These are phyloP conservation scores for Lactarius sanguifluus DNA, from an alignment of 768 basidiomycete genomes.

Conservation along the genomic window DNA sequence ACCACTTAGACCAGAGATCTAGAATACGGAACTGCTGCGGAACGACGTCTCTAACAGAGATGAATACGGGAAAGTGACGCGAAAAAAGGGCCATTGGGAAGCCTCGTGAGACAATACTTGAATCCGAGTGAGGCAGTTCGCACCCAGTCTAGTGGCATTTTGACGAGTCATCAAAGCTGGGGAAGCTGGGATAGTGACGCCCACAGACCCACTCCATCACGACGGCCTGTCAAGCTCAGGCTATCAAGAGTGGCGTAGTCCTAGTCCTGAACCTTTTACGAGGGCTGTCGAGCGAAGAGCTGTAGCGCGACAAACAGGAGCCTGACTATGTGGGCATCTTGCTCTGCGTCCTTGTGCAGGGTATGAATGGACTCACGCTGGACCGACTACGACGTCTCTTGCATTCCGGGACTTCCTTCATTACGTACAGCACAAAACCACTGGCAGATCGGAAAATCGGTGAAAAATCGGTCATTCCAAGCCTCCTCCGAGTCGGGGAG, in stretches of 20 bases:
- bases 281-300: background rate
- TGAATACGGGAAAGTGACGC: background rate
- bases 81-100: background rate
- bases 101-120: background rate
- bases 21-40: background rate
- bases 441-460: too few species aligned
- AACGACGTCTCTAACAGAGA: background rate
- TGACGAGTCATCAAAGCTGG: background rate
- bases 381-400: too few species aligned
- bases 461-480: too few species aligned
- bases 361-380: background rate
- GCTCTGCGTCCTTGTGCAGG: background rate
- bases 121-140: background rate
- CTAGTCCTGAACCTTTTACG: background rate
- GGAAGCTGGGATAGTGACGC: background rate
- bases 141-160: background rate
- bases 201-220: background rate
- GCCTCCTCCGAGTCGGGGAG: too few species aligned
- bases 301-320: background rate
- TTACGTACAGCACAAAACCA: too few species aligned
- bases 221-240: background rate
- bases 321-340: background rate
- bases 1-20: background rate
- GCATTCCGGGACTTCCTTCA: too few species aligned
- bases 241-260: background rate